Evolutionary conservation across 441 rosid genomes (phyloP).

Genomic region (Euphorbia schlechtendalii): DNA sequence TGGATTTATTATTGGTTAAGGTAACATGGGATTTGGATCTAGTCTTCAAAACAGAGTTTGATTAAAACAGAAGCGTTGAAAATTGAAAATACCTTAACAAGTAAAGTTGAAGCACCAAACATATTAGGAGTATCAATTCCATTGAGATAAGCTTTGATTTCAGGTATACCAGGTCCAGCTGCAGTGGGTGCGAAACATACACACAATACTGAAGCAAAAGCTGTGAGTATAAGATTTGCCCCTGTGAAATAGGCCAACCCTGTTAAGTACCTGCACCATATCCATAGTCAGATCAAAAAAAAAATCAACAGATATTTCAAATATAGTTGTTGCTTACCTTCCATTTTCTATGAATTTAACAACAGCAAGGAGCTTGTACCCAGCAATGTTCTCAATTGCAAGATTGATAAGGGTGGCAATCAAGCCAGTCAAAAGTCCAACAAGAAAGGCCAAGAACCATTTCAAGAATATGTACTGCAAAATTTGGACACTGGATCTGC

Average conservation of each 20-base stretch:
- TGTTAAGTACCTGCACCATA: slow-evolving; percentile 47
- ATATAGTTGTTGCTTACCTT: slow-evolving; percentile 32
- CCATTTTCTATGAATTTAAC: slow-evolving; percentile 44
- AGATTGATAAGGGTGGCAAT: slow-evolving; percentile 83
- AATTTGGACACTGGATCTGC: slow-evolving; percentile 74
- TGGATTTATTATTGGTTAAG: no score
- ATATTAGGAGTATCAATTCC: slow-evolving; percentile 91
- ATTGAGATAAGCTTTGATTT: slow-evolving; percentile 94
- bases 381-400: slow-evolving; percentile 87
- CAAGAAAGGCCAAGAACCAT: slow-evolving; percentile 76
- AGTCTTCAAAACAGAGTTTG: slow-evolving; percentile 7
- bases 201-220: slow-evolving; percentile 60
- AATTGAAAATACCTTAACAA: slow-evolving; percentile 61
- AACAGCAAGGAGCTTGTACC: slow-evolving; percentile 80
- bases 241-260: slow-evolving; percentile 59
- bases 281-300: not conserved
- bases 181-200: slow-evolving; percentile 92
- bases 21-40: not conserved
- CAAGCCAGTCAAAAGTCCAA: slow-evolving; percentile 79
- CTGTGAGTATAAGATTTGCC: slow-evolving; percentile 55
- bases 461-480: slow-evolving; percentile 77
- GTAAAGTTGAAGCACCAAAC: slow-evolving; percentile 67
- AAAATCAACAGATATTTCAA: not conserved
- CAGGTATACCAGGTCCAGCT: slow-evolving; percentile 97
- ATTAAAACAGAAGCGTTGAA: not conserved